Conservation (phyloP, 106 monocot species). For the Posidonia australis region DNA sequence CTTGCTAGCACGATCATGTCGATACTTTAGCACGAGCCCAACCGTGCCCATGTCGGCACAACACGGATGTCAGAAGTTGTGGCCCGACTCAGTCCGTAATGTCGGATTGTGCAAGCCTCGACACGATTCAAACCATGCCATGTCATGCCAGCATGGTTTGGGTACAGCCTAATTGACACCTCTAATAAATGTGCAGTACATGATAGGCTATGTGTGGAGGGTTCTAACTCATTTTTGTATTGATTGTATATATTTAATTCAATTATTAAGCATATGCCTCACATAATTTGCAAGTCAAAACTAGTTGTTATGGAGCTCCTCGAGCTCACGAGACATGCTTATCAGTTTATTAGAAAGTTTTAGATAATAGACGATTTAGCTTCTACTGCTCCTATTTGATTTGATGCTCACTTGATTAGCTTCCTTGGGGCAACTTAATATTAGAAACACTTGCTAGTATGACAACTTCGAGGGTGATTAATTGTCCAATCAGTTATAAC, state of each 20-base stretch:
- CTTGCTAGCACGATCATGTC: too few species aligned
- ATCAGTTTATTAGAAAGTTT: constrained; percentile 71
- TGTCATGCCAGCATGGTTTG: not conserved
- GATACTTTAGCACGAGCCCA: too few species aligned
- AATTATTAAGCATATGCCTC: not conserved
- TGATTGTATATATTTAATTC: not conserved
- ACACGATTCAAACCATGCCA: too few species aligned
- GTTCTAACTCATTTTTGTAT: not conserved
- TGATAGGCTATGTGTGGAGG: not conserved
- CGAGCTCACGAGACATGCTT: constrained; percentile 74
- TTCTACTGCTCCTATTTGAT: constrained; percentile 28
- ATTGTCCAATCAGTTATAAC: constrained; percentile 18
- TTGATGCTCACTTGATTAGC: constrained; percentile 67
- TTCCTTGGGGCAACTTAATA: constrained; percentile 89
- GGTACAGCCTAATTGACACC: not conserved
- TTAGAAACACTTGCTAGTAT: constrained; percentile 66
- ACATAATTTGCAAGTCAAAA: constrained; percentile 51
- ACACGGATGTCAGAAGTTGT: too few species aligned
- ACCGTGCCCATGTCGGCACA: too few species aligned
- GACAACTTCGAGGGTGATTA: constrained; percentile 29
- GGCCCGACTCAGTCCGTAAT: too few species aligned
- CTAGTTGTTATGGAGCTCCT: constrained; percentile 84
- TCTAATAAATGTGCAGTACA: not conserved
- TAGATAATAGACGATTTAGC: constrained; percentile 53
- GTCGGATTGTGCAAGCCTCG: too few species aligned